A percentile compares a stretch with the other conserved stretches of the same genome.
These are phyloP conservation scores for Copromyces sp. DNA, from an alignment of 495 filamentous ascomycete species.

Conservation along the genomic window DNA sequence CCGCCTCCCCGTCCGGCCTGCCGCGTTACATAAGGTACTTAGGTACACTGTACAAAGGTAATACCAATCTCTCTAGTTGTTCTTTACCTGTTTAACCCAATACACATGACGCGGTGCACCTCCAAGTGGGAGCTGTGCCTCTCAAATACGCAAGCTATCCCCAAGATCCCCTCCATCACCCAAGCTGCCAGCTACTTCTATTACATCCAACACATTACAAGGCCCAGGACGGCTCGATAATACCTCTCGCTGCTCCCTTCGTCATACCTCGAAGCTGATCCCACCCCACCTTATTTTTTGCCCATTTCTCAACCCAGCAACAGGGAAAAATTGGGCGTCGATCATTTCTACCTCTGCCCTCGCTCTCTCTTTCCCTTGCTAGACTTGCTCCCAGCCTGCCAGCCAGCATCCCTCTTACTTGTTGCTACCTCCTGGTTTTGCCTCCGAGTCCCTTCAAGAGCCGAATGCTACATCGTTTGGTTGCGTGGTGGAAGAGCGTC, in stretches of 20 bases:
- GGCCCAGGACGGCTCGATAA: neutral
- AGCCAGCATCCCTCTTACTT: neutral
- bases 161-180: neutral
- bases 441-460: neutral
- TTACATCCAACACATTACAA: neutral
- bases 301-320: neutral
- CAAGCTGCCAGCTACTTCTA: neutral
- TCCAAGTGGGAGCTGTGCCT: neutral
- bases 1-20: neutral
- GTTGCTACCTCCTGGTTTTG: neutral
- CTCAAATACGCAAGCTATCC: neutral
- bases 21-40: neutral
- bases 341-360: neutral
- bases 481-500: neutral
- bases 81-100: neutral
- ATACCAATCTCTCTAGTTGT: neutral
- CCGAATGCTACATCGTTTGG: neutral
- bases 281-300: neutral
- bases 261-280: neutral
- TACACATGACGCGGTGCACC: neutral
- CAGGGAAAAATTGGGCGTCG: neutral
- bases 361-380: neutral
- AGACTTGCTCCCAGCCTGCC: neutral
- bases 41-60: neutral
- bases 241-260: neutral